A percentile compares a stretch with the other conserved stretches of the same genome.
These are phyloP conservation scores for Cryptococcus sp. DNA, from an alignment of 1,284 basidiomycete genomes.

Conservation along the genomic window DNA sequence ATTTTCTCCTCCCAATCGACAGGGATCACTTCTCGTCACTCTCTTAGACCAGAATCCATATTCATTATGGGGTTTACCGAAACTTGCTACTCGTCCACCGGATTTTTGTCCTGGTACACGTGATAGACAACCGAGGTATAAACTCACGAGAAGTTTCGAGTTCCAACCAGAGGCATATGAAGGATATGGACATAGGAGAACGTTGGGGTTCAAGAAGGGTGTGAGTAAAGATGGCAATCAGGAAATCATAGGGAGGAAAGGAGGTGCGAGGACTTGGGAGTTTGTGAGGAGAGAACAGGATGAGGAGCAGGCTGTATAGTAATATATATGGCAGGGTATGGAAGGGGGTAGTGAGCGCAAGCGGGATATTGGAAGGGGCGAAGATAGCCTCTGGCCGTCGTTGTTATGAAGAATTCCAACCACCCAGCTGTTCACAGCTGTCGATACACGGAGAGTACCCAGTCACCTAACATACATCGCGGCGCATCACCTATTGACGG, in stretches of 20 bases:
- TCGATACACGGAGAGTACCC: too few species aligned
- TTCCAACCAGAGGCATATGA: conserved; percentile 71
- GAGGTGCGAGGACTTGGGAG: conserved; percentile 43
- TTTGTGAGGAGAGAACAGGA: conserved; percentile 27
- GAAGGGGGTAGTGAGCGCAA: too few species aligned
- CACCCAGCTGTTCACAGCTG: too few species aligned
- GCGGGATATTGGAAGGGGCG: too few species aligned
- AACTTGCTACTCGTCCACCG: conserved; percentile 62
- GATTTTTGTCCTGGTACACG: conserved; percentile 20
- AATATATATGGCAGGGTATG: too few species aligned
- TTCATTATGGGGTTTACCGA: conserved; percentile 76
- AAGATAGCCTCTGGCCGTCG: too few species aligned
- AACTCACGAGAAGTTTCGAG: conserved; percentile 71
- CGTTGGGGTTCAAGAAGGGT: conserved; percentile 63
- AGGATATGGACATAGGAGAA: conserved; percentile 87
- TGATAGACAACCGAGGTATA: conserved; percentile 61
- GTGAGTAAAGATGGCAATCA: conserved; percentile 40
- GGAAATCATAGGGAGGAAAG: conserved; percentile 42
- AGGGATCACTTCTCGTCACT: conserved; percentile 72
- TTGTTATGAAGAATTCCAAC: background rate
- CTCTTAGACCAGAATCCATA: conserved; percentile 84
- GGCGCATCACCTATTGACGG: too few species aligned
- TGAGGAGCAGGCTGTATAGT: background rate
- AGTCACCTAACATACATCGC: too few species aligned
- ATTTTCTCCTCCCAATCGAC: conserved; percentile 40